A percentile compares a stretch with the other conserved stretches of the same genome.
phyloP scores from a whole-genome alignment of 1,284 basidiomycete species.

The Phellopilus nigrolimitatus region DNA sequence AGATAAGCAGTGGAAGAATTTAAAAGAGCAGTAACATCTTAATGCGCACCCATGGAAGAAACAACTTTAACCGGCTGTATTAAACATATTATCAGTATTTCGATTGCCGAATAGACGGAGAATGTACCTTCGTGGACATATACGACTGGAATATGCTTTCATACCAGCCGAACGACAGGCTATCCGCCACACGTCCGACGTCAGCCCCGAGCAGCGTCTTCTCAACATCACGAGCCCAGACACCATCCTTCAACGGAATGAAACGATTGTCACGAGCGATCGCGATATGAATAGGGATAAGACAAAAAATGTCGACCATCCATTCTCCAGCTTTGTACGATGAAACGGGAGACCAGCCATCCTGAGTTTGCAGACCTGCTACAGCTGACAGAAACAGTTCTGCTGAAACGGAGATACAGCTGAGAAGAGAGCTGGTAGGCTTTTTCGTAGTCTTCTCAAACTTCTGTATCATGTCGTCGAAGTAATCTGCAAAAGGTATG shows the following conservation, averaged over 20 bases:
- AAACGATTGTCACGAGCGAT: constrained; percentile 55
- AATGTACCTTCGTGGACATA: constrained; percentile 47
- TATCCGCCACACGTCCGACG: constrained; percentile 52
- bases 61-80: constrained; percentile 56
- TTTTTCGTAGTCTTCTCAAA: constrained; percentile 50
- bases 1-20: not conserved
- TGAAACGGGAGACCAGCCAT: constrained; percentile 30
- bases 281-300: constrained; percentile 62
- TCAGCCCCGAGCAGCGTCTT: constrained; percentile 51
- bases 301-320: constrained; percentile 55
- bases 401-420: constrained; percentile 31
- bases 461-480: constrained; percentile 37
- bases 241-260: constrained; percentile 54
- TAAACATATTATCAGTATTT: not conserved
- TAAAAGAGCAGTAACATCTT: not conserved
- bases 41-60: constrained; percentile 51
- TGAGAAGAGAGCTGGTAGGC: constrained; percentile 42
- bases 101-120: no score
- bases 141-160: constrained; percentile 61
- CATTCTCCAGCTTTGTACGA: constrained; percentile 51
- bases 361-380: constrained; percentile 19
- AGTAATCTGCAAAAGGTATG: constrained; percentile 33
- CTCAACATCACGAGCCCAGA: constrained; percentile 46
- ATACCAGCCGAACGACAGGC: constrained; percentile 59
- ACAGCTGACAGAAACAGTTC: constrained; percentile 24